phyloP scores from a whole-genome alignment of 495 filamentous ascomycete genomes.

The Ramalina intermedia region DNA sequence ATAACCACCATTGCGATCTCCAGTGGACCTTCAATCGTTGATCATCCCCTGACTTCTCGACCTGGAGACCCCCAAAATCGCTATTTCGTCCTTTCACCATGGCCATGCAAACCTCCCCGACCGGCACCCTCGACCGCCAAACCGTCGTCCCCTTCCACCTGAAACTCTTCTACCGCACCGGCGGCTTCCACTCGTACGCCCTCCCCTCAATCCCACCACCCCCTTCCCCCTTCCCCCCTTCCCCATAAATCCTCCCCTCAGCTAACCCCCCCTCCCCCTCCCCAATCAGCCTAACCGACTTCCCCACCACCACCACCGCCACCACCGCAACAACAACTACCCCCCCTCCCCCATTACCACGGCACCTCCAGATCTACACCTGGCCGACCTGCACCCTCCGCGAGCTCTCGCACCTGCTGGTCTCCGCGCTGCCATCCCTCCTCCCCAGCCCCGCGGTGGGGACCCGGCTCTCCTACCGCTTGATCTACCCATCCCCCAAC shows the following conservation, averaged over 20 bases:
- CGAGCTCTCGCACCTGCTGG: conserved; percentile 68
- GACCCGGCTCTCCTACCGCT: conserved; percentile 70
- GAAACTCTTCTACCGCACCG: conserved; percentile 70
- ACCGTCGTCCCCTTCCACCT: conserved; percentile 76
- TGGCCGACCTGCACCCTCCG: conserved; percentile 71
- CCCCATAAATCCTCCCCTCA: conserved; percentile 19
- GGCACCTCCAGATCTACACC: conserved; percentile 73
- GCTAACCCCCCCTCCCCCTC: conserved; percentile 3
- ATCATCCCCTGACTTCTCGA: too few relatives aligned
- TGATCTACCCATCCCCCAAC: conserved; percentile 49
- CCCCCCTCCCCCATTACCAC: conserved; percentile 37
- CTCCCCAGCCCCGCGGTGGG: conserved; percentile 66
- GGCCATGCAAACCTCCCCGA: conserved; percentile 17
- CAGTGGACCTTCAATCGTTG: too few relatives aligned
- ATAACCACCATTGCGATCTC: too few relatives aligned
- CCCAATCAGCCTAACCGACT: conserved; percentile 46
- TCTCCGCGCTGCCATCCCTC: conserved; percentile 46
- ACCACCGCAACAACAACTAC: conserved; percentile 10
- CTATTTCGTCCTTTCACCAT: not conserved
- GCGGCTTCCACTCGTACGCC: conserved; percentile 56
- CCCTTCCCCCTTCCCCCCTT: conserved; percentile 20
- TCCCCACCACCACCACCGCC: conserved; percentile 29
- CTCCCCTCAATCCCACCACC: conserved; percentile 17
- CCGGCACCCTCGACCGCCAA: conserved; percentile 49
- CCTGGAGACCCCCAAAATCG: too few relatives aligned